phyloP scores from a whole-genome alignment of 192 early-diverging fungal species.

The Rhizophlyctis rosea region DNA sequence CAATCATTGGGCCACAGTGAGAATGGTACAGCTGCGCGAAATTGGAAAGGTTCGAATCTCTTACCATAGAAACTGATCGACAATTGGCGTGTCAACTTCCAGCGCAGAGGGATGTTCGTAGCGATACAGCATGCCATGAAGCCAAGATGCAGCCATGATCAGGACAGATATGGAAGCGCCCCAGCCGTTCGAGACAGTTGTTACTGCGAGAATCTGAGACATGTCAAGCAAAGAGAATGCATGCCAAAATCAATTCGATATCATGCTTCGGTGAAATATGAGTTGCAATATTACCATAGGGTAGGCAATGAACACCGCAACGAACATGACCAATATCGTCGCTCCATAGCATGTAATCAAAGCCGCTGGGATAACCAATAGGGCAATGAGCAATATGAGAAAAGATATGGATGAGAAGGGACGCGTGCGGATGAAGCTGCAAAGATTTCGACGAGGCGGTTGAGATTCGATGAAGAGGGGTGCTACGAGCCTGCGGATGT shows the following conservation, averaged over 20 bases:
- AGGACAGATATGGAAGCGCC: not conserved
- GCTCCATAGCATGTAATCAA: not conserved
- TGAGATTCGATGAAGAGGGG: not conserved
- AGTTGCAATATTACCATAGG: not conserved
- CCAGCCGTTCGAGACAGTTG: too few species aligned
- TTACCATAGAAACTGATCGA: not conserved
- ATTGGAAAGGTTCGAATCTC: not conserved
- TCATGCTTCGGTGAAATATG: not conserved
- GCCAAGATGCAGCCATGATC: not conserved
- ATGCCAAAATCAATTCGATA: not conserved
- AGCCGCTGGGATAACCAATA: not conserved
- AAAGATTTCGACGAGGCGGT: not conserved
- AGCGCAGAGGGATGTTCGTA: not conserved
- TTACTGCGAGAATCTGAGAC: too few species aligned
- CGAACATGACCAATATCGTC: not conserved
- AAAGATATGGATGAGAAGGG: not conserved
- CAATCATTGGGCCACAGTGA: not conserved
- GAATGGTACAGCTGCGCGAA: not conserved
- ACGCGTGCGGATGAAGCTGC: not conserved
- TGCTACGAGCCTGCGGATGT: not conserved
- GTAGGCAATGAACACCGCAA: not conserved
- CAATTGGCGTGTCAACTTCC: not conserved
- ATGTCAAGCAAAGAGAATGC: too few species aligned
- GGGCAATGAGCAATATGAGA: not conserved
- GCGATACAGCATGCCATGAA: not conserved